phyloP scores from a whole-genome alignment of 2,329 filamentous ascomycete genomes.

The Aureobasidium sp. region DNA sequence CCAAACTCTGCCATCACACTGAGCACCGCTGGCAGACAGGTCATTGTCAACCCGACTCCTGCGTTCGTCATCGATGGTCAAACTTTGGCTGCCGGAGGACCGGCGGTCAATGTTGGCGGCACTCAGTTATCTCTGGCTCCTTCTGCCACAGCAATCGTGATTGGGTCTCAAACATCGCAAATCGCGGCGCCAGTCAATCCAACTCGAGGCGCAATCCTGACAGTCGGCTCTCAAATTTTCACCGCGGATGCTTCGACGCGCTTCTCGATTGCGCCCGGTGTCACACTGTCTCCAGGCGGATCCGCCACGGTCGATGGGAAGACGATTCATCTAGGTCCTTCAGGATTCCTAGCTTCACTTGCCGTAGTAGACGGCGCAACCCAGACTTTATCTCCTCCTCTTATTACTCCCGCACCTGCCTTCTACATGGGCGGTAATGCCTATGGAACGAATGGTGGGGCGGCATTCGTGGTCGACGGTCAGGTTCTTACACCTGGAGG shows the following conservation, averaged over 20 bases:
- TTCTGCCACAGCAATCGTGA: conserved; percentile 28
- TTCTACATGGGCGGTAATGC: conserved; percentile 20
- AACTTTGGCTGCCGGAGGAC: conserved; percentile 27
- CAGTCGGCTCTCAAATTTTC: conserved; percentile 30
- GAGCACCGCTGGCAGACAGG: conserved; percentile 9
- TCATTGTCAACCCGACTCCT: conserved; percentile 22
- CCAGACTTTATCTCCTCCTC: conserved; percentile 22
- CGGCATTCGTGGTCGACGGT: conserved; percentile 23
- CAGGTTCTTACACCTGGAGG: conserved; percentile 19
- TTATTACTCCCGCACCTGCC: conserved; percentile 22
- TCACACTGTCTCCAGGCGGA: conserved; percentile 29
- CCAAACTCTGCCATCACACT: neutral
- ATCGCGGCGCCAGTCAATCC: conserved; percentile 19
- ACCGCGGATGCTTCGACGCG: conserved; percentile 39
- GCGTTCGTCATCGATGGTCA: conserved; percentile 27
- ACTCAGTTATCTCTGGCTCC: conserved; percentile 24
- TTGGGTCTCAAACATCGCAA: conserved; percentile 19
- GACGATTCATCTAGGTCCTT: conserved; percentile 31
- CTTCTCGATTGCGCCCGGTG: conserved; percentile 32
- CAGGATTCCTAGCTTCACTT: conserved; percentile 23
- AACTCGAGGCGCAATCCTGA: conserved; percentile 19
- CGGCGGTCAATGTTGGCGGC: conserved; percentile 28
- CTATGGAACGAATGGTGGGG: conserved; percentile 23
- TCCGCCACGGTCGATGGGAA: conserved; percentile 30
- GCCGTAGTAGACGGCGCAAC: conserved; percentile 33